These are phyloP conservation scores for Pichia sp. DNA, from an alignment of 1,139 yeast genomes.

Conservation along the genomic window DNA sequence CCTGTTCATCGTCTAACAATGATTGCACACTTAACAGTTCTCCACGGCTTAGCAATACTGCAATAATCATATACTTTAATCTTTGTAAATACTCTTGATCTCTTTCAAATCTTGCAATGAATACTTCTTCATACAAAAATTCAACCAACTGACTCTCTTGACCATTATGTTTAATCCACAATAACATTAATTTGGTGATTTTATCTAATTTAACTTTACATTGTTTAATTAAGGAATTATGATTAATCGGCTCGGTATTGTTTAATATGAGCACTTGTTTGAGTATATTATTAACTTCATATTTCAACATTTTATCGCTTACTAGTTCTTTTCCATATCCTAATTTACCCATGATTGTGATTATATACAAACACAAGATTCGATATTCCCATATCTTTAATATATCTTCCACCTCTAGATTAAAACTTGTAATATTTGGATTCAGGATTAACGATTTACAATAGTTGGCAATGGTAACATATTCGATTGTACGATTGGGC, in stretches of 20 bases:
- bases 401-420: conserved; percentile 20
- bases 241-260: background rate
- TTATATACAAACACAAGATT: conserved; percentile 25
- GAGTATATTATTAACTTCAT: conserved; percentile 15
- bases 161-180: conserved; percentile 27
- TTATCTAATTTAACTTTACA: background rate
- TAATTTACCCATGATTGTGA: conserved; percentile 13
- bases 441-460: conserved; percentile 24
- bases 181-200: conserved; percentile 3
- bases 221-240: background rate
- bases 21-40: conserved; percentile 3
- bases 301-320: conserved; percentile 7
- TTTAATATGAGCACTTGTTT: conserved; percentile 7
- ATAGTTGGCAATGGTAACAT: conserved; percentile 22
- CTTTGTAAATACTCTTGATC: conserved; percentile 2
- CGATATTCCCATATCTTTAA: conserved; percentile 32
- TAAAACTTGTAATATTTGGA: conserved; percentile 17
- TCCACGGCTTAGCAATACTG: background rate
- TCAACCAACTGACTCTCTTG: conserved; percentile 26
- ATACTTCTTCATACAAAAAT: conserved; percentile 27
- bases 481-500: conserved; percentile 2
- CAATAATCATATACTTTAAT: conserved; percentile 1
- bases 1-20: background rate
- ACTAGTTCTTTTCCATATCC: conserved; percentile 1
- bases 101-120: conserved; percentile 14